Evolutionary conservation across 2,329 filamentous ascomycete species (phyloP), one percentile per base, ranked within the genome.

Genomic region (Cryphonectria nitschkei): DNA sequence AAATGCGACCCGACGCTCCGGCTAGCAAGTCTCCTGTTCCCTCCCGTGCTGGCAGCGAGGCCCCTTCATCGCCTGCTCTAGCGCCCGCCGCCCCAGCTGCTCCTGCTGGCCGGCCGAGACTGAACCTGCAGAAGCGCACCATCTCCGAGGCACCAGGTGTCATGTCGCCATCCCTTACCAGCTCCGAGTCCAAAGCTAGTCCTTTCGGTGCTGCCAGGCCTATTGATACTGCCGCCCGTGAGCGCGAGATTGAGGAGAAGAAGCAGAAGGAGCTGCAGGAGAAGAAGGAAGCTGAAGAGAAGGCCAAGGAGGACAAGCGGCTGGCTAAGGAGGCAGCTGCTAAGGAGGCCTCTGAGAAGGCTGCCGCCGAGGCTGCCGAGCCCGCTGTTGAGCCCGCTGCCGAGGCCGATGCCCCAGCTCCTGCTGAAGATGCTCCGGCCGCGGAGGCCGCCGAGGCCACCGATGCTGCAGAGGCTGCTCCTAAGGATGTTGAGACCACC

Each of bases 161-260:
- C 13, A 74, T 83, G 46, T 83, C 87, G 3, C 79, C 90, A 34
- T 84, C 89, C 14, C 80, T 84, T 13, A 77, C 81, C n/a, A 79
- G 82, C n/a, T 79, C 83, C 41, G 92, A 96, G 77, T 85, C 93
- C 58, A 98, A 98, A 85, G 88, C 94, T 37, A 98, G 92, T 81
- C 94, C 94, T 56, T 99, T 99, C 79, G 96, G 96, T 77, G 95
- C 93, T 73, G 96, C 96, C 70, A 91, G 92, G 73, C 96, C 96
- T 69, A 97, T 98, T 76, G 95, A 99, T 82, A 98, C 95, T 63
- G 93, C 93, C 62, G 88, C 94, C 19, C 91, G 93, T 75, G 95
- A 98, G 84, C 92, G 91, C 76, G 91, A 97, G 80, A 90, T 99
- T 70, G 95, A 97, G 77, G 94, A 97, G 83, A 97, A 94, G 87